Evolutionary conservation across 768 basidiomycete genomes (phyloP).

Genomic region (Collybia nuda): DNA sequence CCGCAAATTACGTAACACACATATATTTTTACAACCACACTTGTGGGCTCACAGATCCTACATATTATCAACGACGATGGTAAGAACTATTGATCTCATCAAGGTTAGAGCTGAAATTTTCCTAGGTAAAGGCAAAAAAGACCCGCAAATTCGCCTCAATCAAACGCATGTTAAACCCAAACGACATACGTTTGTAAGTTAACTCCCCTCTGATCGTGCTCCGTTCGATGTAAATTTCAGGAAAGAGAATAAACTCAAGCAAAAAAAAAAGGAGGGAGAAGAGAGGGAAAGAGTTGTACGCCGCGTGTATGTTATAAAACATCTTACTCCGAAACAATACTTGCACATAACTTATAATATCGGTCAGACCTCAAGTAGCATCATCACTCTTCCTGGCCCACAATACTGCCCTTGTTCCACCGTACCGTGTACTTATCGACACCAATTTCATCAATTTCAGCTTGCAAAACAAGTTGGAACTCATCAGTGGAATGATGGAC

Average conservation of each 20-base stretch:
- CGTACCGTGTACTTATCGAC: constrained; percentile 96
- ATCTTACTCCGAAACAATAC: constrained; percentile 1
- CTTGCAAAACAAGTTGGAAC: constrained; percentile 95
- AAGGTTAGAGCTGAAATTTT: not conserved
- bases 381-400: constrained; percentile 93
- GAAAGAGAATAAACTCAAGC: constrained; percentile 91
- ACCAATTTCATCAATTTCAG: constrained; percentile 99
- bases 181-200: constrained; percentile 86
- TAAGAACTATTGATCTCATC: not conserved
- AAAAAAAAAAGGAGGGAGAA: constrained; percentile 81
- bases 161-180: constrained; percentile 92
- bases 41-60: no score
- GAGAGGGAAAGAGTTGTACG: constrained; percentile 77
- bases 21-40: no score
- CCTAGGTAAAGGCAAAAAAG: constrained; percentile 86
- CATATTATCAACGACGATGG: no score
- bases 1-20: no score
- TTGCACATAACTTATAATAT: not conserved
- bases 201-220: not conserved
- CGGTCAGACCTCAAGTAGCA: constrained; percentile 73
- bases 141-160: constrained; percentile 94
- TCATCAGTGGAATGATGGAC: constrained; percentile 99
- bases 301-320: constrained; percentile 61
- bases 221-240: constrained; percentile 37
- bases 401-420: constrained; percentile 93